Evolutionary conservation across 805 yeast genomes (phyloP).

Genomic region (Nakazawaea pomicola): DNA sequence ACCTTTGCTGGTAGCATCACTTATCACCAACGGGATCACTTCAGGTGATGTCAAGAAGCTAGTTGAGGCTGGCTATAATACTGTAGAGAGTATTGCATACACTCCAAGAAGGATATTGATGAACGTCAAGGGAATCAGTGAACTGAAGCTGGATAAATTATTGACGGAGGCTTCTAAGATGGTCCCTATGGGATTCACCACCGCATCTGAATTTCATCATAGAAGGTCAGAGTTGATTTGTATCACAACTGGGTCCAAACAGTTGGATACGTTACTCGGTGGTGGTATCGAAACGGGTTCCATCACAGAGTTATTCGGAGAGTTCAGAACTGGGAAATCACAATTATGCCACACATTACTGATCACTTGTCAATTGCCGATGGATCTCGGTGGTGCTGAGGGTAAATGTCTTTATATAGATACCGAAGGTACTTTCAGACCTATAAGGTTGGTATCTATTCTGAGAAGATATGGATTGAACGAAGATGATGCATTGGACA

Average conservation of each 20-base stretch:
- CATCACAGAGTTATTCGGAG: slow-evolving; percentile 94
- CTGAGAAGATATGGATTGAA: slow-evolving; percentile 89
- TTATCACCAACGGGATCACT: slow-evolving; percentile 79
- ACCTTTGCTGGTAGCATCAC: slow-evolving; percentile 47
- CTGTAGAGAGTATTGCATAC: slow-evolving; percentile 90
- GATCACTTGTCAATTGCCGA: slow-evolving; percentile 92
- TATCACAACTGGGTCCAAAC: slow-evolving; percentile 92
- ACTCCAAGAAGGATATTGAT: slow-evolving; percentile 80
- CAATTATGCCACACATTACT: slow-evolving; percentile 96
- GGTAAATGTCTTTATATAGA: slow-evolving; percentile 95
- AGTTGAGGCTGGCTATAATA: slow-evolving; percentile 77
- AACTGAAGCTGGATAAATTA: slow-evolving; percentile 87
- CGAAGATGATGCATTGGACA: slow-evolving; percentile 91
- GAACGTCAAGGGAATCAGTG: slow-evolving; percentile 86
- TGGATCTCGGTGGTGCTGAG: slow-evolving; percentile 98
- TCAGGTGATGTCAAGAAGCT: slow-evolving; percentile 73
- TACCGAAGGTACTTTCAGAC: slow-evolving; percentile 96
- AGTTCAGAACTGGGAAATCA: slow-evolving; percentile 95
- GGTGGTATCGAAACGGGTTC: slow-evolving; percentile 98
- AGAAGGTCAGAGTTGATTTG: slow-evolving; percentile 88
- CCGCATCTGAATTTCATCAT: slow-evolving; percentile 91
- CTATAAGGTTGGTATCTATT: slow-evolving; percentile 81
- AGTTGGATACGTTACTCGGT: slow-evolving; percentile 85
- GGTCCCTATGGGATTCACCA: slow-evolving; percentile 95
- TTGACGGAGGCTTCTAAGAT: slow-evolving; percentile 76